A percentile compares a stretch with the other conserved stretches of the same genome.
Evolutionary conservation across 2,329 filamentous ascomycete species (phyloP).

Genomic region (Sporothrix phasma): DNA sequence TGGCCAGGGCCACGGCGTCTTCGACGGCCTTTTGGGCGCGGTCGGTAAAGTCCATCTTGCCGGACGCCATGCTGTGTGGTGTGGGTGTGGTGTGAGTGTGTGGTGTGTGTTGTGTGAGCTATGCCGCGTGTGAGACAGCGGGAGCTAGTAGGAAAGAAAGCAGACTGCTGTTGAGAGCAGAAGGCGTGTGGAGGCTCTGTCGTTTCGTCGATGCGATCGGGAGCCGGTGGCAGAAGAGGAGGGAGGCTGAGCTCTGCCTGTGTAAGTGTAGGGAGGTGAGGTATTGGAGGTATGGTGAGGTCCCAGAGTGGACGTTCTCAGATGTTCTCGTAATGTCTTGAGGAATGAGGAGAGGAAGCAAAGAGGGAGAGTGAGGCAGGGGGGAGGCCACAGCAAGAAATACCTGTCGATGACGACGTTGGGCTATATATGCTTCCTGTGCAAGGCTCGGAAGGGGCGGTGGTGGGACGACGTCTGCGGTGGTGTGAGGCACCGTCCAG

Average conservation of each 20-base stretch:
- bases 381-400: background rate
- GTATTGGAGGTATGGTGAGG: slow-evolving; percentile 14
- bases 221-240: background rate
- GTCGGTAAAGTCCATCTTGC: slow-evolving; percentile 87
- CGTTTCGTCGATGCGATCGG: background rate
- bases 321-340: background rate
- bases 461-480: background rate
- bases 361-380: background rate
- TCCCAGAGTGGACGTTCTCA: slow-evolving; percentile 6
- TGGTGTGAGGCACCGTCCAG: background rate
- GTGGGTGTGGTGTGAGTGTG: no score
- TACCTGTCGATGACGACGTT: background rate
- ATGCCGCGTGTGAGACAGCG: slow-evolving; percentile 11
- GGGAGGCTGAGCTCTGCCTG: no score
- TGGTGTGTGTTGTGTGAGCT: slow-evolving; percentile 28
- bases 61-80: slow-evolving; percentile 45
- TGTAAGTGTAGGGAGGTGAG: no score
- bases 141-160: background rate
- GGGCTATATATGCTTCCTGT: background rate
- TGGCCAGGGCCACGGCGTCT: slow-evolving; percentile 77
- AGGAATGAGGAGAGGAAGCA: background rate
- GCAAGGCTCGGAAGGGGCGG: background rate
- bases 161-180: slow-evolving; percentile 3
- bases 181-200: background rate
- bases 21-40: slow-evolving; percentile 80